Evolutionary conservation across 2,329 filamentous ascomycete species (phyloP).

Genomic region (Domatiomyces globalis): DNA sequence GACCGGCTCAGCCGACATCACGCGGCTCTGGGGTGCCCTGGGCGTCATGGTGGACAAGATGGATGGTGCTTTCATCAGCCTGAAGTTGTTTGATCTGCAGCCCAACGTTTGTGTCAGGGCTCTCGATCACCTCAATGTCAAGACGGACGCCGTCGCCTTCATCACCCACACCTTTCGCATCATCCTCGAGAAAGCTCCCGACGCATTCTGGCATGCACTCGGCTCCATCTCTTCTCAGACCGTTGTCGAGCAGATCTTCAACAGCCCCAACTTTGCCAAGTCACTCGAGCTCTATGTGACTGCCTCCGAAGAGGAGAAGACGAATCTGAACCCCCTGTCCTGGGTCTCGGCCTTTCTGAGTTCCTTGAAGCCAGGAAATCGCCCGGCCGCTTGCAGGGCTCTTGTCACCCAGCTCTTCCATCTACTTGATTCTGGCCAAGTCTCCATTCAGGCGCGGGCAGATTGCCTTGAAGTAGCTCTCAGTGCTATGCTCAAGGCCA

Average conservation of each 20-base stretch:
- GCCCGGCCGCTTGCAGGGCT: constrained; percentile 67
- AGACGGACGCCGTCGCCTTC: constrained; percentile 49
- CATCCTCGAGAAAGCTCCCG: constrained; percentile 60
- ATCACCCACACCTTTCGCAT: constrained; percentile 56
- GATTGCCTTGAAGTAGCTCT: constrained; percentile 35
- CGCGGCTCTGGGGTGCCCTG: constrained; percentile 67
- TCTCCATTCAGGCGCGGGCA: constrained; percentile 30
- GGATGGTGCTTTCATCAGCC: constrained; percentile 58
- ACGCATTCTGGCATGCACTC: constrained; percentile 79
- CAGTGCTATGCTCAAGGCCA: constrained; percentile 31
- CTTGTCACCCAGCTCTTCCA: constrained; percentile 62
- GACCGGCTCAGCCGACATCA: constrained; percentile 43
- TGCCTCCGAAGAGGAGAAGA: background rate
- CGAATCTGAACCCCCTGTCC: constrained; percentile 42
- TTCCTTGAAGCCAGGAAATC: constrained; percentile 61
- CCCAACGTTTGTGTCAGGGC: constrained; percentile 48
- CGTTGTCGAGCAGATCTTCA: constrained; percentile 72
- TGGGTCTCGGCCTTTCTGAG: constrained; percentile 69
- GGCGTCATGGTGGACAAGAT: constrained; percentile 59
- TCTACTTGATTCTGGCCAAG: constrained; percentile 31
- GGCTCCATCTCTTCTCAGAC: constrained; percentile 64
- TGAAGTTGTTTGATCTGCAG: constrained; percentile 66
- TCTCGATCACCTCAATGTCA: constrained; percentile 52
- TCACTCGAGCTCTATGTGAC: constrained; percentile 26
- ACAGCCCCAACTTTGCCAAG: constrained; percentile 52